Evolutionary conservation across 371 early-diverging fungal genomes (phyloP), one percentile per base, ranked within the genome.

Genomic region (Rhizopus microsporus): DNA sequence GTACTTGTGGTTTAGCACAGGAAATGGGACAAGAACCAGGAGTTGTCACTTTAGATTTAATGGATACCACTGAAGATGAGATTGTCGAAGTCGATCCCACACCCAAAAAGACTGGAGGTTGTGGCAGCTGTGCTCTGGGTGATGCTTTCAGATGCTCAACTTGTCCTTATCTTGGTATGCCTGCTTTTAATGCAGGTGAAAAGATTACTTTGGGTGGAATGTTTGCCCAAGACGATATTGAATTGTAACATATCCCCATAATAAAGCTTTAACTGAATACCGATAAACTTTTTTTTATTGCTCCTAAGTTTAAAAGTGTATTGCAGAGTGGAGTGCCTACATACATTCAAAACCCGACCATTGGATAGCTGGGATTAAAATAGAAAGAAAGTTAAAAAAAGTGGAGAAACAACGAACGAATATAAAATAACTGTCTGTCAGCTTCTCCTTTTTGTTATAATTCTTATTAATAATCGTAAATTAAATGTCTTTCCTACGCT

Each of bases 121-220:
- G 84, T 67, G 84, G 87, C 34, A 85, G 90, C 84, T 99, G 99
- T 75, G 92, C 93, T 57, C 77, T 99, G 34, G 99, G 99, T 12
- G 99, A 99, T 83, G 99, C 99, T 7, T 99, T 99, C 85, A 87
- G 99, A 54, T 99, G 99, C 78, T 81, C 89, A 8, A 88, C 90
- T 30, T 99, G 99, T 71, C 99, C 99, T 30, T 99, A 96, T 61
- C 72, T 93, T 38, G 99, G 99, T 47, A 92, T 98, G 92, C 99
- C 99, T 30, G 93, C 99, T 1, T 99, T 99, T 80, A 86, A 93
- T 68, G 94, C 95, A 0, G 99, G 99, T 30, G 94, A 99, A 67
- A 93, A 95, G 72, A 90, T 99, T 44, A 80, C 83, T 16, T 78
- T 93, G 12, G 91, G 91, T 34, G 78, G 78, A 23, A 74, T 74